Percentiles rank a stretch among this genome's conserved stretches.
Evolutionary conservation across 306 rosid species (phyloP).

Genomic region (Citrullus mucosospermus): DNA sequence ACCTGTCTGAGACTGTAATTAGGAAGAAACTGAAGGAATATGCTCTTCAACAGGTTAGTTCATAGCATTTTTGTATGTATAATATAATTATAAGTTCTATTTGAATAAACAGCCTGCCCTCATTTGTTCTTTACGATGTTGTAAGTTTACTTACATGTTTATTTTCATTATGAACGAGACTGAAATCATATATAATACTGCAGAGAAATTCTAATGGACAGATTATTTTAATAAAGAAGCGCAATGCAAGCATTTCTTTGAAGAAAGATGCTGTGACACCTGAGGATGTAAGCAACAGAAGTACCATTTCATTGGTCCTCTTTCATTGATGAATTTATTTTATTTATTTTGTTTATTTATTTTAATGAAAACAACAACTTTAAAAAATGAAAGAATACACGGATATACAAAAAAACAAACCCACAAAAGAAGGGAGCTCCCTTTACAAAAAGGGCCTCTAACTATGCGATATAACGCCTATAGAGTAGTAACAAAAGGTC

Average conservation of each 20-base stretch:
- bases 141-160: not conserved
- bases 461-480: no score
- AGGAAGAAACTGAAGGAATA: slow-evolving; percentile 71
- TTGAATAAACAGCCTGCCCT: not conserved
- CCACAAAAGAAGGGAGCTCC: no score
- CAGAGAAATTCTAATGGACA: slow-evolving; percentile 75
- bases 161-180: slow-evolving; percentile 13
- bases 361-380: no score
- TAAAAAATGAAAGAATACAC: no score
- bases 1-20: slow-evolving; percentile 60
- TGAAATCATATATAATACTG: slow-evolving; percentile 19
- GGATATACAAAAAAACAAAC: no score
- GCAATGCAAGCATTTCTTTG: slow-evolving; percentile 67
- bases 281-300: slow-evolving; percentile 63
- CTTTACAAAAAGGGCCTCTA: no score
- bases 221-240: slow-evolving; percentile 73
- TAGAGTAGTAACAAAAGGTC: no score
- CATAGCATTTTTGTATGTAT: not conserved
- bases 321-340: not conserved
- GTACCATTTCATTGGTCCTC: not conserved
- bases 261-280: slow-evolving; percentile 77
- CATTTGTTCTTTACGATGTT: not conserved
- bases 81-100: not conserved
- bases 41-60: slow-evolving; percentile 68
- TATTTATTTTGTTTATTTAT: no score